phyloP scores from a whole-genome alignment of 1,284 basidiomycete genomes.

The Leccinum fallax region DNA sequence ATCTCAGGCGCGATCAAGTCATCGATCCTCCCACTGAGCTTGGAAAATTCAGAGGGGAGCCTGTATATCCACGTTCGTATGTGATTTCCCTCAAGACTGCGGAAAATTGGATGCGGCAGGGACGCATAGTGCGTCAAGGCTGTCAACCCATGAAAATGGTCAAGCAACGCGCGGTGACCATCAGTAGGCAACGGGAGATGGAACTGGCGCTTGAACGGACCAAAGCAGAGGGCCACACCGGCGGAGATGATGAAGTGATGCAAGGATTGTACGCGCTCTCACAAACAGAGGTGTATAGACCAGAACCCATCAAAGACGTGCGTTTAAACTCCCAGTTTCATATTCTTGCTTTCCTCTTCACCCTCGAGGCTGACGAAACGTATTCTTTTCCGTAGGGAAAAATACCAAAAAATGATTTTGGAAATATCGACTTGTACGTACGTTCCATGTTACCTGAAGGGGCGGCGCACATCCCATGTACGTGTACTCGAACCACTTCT shows the following conservation, averaged over 20 bases:
- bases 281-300: constrained; percentile 85
- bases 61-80: constrained; percentile 87
- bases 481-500: constrained; percentile 37
- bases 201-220: constrained; percentile 65
- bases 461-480: constrained; percentile 86
- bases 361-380: constrained; percentile 15
- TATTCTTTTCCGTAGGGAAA: constrained; percentile 63
- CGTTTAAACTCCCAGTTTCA: constrained; percentile 43
- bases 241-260: constrained; percentile 62
- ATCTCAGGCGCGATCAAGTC: constrained; percentile 88
- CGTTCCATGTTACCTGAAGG: constrained; percentile 93
- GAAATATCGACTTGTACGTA: constrained; percentile 96
- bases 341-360: neutral
- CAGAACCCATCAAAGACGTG: constrained; percentile 83
- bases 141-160: constrained; percentile 90
- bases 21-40: constrained; percentile 85
- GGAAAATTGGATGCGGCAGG: constrained; percentile 94
- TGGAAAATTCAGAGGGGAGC: constrained; percentile 90
- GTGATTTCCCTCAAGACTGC: constrained; percentile 86
- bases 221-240: constrained; percentile 37
- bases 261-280: constrained; percentile 86
- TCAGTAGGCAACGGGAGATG: constrained; percentile 81
- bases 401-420: constrained; percentile 94
- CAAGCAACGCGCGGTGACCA: constrained; percentile 84
- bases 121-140: constrained; percentile 72